Base-by-base conservation (phyloP, 176 grass and related monocot species). In the Themeda triandra region DNA sequence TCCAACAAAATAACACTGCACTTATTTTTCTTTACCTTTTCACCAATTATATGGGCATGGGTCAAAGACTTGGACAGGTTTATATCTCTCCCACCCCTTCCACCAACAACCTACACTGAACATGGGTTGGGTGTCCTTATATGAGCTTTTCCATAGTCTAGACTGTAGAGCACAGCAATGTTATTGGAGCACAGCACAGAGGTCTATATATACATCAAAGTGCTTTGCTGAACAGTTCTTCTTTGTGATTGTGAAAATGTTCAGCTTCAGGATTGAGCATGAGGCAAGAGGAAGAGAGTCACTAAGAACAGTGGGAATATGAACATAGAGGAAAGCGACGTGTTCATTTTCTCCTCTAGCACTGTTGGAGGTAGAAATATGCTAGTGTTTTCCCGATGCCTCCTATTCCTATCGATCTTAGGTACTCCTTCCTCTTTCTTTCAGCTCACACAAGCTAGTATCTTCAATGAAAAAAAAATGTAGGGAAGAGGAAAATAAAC, bases 281-380 rank as follows among this genome's bases (percentile, higher is more conserved):
- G 65, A 71, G 30, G 19, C 65, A 78, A 78, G 64, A 70, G 83
- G 74, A 70, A 46, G 11, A 60, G 11, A 29, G 32, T 59, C 27
- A 59, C 73, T 85, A 71, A 71, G 65, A 71, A 40, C 28, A 14
- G 28, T 69, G 48, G 83, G 83, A 85, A 78, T 79, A 79, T 65
- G 83, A 79, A 70, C 51, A 78, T 71, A 39, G 83, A 79, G 75
- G 74, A 79, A 77, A 70, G 24, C 32, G 39, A 21, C 13, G 18
- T 28, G 37, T 21, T 78, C 23, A 28, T 54, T 75, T 71, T 21
- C 36, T 18, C 54, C 65, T 85, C 49, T 69, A 51, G 69, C 12
- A 73, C 17, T 15, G 24, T 24, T 15, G 24, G 30, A 75, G 62
- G 71, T 66, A 32, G n/a, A 76, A 17, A 39, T 65, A 8, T 75